Conservation (phyloP, 1,284 basidiomycete genomes). For the Mycena citricolor region DNA sequence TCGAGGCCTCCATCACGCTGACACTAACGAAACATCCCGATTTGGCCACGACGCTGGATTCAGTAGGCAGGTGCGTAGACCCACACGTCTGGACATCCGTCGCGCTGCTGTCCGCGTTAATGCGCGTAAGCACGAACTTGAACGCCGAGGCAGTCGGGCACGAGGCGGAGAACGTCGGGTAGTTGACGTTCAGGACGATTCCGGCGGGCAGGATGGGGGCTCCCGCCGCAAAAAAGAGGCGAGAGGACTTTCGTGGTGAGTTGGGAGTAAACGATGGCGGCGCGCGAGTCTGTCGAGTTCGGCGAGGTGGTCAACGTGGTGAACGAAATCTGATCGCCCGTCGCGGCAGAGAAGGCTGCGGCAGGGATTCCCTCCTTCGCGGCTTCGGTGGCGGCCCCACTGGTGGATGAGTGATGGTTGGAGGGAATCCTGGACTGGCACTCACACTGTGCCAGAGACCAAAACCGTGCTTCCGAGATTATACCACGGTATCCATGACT, state of each 20-base stretch:
- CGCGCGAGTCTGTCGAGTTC: conserved; percentile 19
- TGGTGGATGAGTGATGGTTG: conserved; percentile 15
- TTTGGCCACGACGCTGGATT: conserved; percentile 30
- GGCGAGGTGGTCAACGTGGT: conserved; percentile 35
- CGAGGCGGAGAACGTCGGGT: conserved; percentile 28
- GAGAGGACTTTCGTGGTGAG: conserved; percentile 12
- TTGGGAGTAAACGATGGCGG: conserved; percentile 21
- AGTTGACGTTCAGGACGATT: conserved; percentile 24
- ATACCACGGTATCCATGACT: conserved; percentile 26
- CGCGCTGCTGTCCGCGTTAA: conserved; percentile 24
- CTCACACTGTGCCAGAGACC: conserved; percentile 41
- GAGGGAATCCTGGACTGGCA: background rate
- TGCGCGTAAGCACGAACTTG: conserved; percentile 23
- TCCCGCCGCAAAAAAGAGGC: conserved; percentile 15
- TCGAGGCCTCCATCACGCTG: conserved; percentile 35
- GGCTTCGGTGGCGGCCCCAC: conserved; percentile 40
- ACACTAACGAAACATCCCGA: conserved; percentile 38
- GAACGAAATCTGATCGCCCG: conserved; percentile 35
- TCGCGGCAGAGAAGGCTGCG: conserved; percentile 37
- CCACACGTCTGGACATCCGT: conserved; percentile 38
- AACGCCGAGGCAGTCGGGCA: conserved; percentile 20
- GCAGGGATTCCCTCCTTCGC: conserved; percentile 38
- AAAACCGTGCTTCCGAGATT: conserved; percentile 33
- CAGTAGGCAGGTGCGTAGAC: conserved; percentile 33
- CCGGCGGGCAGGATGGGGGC: conserved; percentile 20